Evolutionary conservation across 2,329 filamentous ascomycete genomes (phyloP), one percentile per base, ranked within the genome.

Genomic region (Fusarium falciforme): DNA sequence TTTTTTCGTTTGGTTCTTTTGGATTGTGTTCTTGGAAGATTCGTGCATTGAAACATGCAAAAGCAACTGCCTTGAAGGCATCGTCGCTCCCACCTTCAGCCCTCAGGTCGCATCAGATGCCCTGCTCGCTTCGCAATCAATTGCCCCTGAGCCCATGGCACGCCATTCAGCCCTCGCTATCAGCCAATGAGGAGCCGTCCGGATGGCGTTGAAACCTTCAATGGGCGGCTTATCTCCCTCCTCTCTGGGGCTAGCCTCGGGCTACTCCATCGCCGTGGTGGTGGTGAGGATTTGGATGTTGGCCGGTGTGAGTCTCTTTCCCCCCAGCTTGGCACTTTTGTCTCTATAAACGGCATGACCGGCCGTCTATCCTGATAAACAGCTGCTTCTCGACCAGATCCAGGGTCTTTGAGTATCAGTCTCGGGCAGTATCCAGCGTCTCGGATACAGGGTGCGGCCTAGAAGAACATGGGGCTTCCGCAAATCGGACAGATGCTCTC

Each of bases 211-310:
- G 54, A 70, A 68, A 47, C 68, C 58, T 73, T 64, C 64, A 66
- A 65, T 57, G 61, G 52, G 40, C 66, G 67, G 68, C 75, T 78
- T 78, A 78, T 78, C 76, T 78, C 67, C 75, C 75, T 64, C 72
- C 73, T 74, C 61, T 74, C 75, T 67, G 54, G 76, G 72, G 67
- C 64, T 78, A 78, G 76, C 68, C 61, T 76, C 73, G 75, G 68
- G 42, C 67, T 63, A 67, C 58, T 64, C 71, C 68, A 74, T 72
- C 65, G 68, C 59, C 65, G 49, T 70, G 58, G 9, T 54, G 25
- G 17, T n/a, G 20, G 72, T 74, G 60, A 47, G n/a, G 72, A 67
- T 75, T 29, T 12, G 2, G 5, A 31, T 10, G 3, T 47, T 57
- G n/a, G 35, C 36, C 2, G 25, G 72, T 74, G 71, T 33, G 33